phyloP scores from a whole-genome alignment of 352 stramenopile genomes.

The Phytophthora hybrid region DNA sequence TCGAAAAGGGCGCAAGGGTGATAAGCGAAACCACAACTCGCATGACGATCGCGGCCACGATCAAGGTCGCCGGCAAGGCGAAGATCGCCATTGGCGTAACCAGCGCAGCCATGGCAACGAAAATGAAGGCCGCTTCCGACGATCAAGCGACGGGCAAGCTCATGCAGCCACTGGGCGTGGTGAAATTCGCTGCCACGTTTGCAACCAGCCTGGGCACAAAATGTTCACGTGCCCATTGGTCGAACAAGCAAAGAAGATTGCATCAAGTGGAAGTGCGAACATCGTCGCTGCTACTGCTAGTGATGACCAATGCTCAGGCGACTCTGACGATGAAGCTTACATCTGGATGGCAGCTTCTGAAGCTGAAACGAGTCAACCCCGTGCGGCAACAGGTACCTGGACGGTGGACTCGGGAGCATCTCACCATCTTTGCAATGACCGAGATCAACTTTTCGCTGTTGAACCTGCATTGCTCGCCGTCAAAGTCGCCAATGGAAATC shows the following conservation, averaged over 20 bases:
- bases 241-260: constrained; percentile 1
- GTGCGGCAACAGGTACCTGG: neutral
- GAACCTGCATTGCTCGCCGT: neutral
- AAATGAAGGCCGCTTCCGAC: neutral
- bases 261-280: constrained; percentile 1
- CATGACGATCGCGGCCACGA: neutral
- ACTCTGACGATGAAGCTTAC: constrained; percentile 1
- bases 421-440: neutral
- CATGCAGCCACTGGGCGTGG: neutral
- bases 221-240: constrained; percentile 2
- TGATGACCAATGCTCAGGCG: neutral
- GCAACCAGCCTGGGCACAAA: constrained; percentile 3
- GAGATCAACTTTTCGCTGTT: neutral
- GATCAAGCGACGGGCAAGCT: neutral
- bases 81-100: neutral
- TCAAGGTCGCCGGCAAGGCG: neutral
- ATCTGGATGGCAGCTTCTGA: neutral
- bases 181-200: constrained; percentile 1
- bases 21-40: neutral
- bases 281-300: neutral
- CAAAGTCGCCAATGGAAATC: neutral
- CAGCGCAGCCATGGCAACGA: neutral
- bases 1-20: too few relatives aligned
- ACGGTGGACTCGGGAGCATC: neutral
- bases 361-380: neutral